A percentile compares a stretch with the other conserved stretches of the same genome.
Conservation (phyloP, 495 filamentous ascomycete species). For the Neurospora hispaniola region DNA sequence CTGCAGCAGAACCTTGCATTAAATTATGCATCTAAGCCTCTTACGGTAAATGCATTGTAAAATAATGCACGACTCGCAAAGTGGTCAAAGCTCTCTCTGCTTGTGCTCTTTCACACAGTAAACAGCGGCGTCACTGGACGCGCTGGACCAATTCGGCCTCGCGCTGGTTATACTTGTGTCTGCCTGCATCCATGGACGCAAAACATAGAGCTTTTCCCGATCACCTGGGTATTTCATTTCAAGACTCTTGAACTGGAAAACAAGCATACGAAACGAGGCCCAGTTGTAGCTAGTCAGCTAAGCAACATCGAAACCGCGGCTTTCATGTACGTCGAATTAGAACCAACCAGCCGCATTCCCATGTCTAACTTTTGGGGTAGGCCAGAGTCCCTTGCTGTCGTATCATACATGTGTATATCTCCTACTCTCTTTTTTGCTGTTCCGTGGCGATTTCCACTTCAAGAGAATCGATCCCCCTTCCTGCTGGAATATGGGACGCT, state of each 20-base stretch:
- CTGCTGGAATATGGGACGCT: conserved; percentile 55
- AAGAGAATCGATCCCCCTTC: conserved; percentile 75
- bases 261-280: not conserved
- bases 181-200: not conserved
- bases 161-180: not conserved
- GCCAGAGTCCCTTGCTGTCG: not conserved
- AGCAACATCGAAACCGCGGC: not conserved
- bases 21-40: not conserved
- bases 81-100: not conserved
- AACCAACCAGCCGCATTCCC: not conserved
- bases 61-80: not conserved
- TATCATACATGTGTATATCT: not conserved
- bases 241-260: not conserved
- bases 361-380: not conserved
- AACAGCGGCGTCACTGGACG: not conserved
- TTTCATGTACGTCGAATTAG: not conserved
- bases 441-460: not conserved
- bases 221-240: not conserved
- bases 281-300: not conserved
- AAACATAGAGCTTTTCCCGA: not conserved
- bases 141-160: too few relatives aligned
- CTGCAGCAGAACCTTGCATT: not conserved
- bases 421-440: not conserved
- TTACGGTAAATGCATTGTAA: not conserved
- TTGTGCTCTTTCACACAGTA: not conserved